Evolutionary conservation across 495 filamentous ascomycete genomes (phyloP).

Genomic region (Hypoxylon subgilvum): DNA sequence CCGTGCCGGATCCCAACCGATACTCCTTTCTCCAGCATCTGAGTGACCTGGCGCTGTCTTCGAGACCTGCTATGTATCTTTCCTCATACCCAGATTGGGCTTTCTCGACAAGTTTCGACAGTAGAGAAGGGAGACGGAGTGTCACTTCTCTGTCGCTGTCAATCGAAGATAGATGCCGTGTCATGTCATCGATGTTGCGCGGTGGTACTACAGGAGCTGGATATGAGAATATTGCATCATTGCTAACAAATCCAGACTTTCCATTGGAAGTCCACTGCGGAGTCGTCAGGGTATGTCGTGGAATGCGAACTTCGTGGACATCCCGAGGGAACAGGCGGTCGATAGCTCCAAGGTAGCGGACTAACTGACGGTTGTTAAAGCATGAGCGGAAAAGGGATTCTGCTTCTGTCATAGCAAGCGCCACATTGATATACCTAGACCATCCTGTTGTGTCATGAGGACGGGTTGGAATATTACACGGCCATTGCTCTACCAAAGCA

Average conservation of each 20-base stretch:
- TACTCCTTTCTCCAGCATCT: conserved; percentile 10
- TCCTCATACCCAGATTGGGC: conserved; percentile 31
- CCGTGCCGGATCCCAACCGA: background rate
- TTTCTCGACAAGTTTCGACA: conserved; percentile 1
- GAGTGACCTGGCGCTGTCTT: conserved; percentile 19
- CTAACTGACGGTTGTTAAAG: conserved; percentile 41
- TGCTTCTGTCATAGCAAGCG: conserved; percentile 28
- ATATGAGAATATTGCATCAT: conserved; percentile 13
- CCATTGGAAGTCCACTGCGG: background rate
- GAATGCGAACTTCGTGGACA: background rate
- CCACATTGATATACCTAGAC: conserved; percentile 13
- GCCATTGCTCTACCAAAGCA: conserved; percentile 41
- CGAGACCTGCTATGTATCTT: conserved; percentile 35
- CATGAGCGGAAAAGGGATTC: conserved; percentile 41
- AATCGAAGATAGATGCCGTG: background rate
- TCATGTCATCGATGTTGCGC: background rate
- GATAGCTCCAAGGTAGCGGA: conserved; percentile 14
- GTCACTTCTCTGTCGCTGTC: background rate
- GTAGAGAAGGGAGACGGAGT: background rate
- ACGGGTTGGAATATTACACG: conserved; percentile 14
- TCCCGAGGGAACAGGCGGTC: background rate
- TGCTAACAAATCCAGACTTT: background rate
- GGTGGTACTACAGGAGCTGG: background rate
- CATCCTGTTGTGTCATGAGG: background rate
- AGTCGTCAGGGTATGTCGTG: background rate